Conservation (phyloP, 495 filamentous ascomycete species). For the Hyaloscypha hepaticicola region DNA sequence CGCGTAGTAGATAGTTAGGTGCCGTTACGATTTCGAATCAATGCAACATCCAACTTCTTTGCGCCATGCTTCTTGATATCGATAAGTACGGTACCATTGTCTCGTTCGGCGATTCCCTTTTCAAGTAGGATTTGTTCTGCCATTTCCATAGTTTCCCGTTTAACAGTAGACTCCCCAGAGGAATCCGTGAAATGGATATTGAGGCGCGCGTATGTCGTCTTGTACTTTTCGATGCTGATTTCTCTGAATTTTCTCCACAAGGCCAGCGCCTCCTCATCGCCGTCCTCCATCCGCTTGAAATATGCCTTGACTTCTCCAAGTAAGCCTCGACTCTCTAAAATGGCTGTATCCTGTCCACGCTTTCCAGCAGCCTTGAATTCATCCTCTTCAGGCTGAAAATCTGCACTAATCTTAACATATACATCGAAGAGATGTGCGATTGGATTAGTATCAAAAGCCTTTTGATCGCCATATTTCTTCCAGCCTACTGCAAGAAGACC, state of each 20-base stretch:
- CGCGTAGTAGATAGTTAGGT: constrained; percentile 6
- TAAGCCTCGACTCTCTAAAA: constrained; percentile 50
- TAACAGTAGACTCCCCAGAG: constrained; percentile 56
- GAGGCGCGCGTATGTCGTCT: constrained; percentile 62
- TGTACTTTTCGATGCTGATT: constrained; percentile 62
- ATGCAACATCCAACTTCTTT: constrained; percentile 2
- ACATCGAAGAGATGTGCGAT: constrained; percentile 63
- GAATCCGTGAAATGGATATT: constrained; percentile 71
- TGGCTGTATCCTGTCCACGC: constrained; percentile 39
- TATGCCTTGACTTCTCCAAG: constrained; percentile 59
- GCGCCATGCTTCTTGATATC: constrained; percentile 1
- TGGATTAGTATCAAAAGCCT: constrained; percentile 22
- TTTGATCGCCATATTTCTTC: constrained; percentile 53
- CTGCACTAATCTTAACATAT: constrained; percentile 63
- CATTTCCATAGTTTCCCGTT: neutral
- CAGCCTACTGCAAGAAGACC: constrained; percentile 64
- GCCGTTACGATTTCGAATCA: constrained; percentile 49
- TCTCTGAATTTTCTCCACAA: constrained; percentile 66
- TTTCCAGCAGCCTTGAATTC: constrained; percentile 58
- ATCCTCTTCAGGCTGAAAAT: constrained; percentile 50
- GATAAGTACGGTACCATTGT: constrained; percentile 2
- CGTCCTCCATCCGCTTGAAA: constrained; percentile 70
- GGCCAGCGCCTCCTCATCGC: constrained; percentile 57
- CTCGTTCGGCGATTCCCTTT: constrained; percentile 4
- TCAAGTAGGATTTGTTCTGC: constrained; percentile 4